Conservation (phyloP, 148 eudicot species). For the Cornus suecica region DNA sequence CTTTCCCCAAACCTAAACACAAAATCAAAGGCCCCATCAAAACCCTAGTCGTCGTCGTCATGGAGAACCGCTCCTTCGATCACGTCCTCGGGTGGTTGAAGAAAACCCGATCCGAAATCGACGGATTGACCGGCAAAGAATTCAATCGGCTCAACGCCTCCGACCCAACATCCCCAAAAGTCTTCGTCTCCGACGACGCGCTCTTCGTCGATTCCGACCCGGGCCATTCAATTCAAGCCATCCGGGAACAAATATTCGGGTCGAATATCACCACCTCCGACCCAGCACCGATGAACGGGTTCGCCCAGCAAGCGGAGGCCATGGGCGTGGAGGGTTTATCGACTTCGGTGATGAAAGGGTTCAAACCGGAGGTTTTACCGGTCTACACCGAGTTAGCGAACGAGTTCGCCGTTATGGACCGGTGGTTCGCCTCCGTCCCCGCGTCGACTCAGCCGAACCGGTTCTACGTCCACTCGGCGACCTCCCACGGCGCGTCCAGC, state of each 20-base stretch:
- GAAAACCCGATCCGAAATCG: slow-evolving; percentile 73
- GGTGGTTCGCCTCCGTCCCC: slow-evolving; percentile 98
- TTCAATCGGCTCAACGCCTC: slow-evolving; percentile 62
- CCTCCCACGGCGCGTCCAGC: slow-evolving; percentile 92
- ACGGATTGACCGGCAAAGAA: slow-evolving; percentile 76
- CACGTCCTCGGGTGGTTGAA: slow-evolving; percentile 92
- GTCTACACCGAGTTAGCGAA: slow-evolving; percentile 72
- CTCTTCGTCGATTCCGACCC: slow-evolving; percentile 80
- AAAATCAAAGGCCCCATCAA: slow-evolving; percentile 67
- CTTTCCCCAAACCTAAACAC: slow-evolving; percentile 24
- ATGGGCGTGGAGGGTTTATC: slow-evolving; percentile 54
- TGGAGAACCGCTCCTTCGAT: slow-evolving; percentile 97
- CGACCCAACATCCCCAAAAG: slow-evolving; percentile 48
- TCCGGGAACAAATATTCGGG: slow-evolving; percentile 88
- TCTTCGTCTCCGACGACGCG: slow-evolving; percentile 61
- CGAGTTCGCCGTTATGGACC: slow-evolving; percentile 79
- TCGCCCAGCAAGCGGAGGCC: slow-evolving; percentile 68
- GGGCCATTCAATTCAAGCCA: slow-evolving; percentile 96
- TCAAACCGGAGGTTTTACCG: slow-evolving; percentile 63
- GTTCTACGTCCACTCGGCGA: slow-evolving; percentile 90
- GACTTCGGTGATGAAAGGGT: slow-evolving; percentile 78
- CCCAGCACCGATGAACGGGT: slow-evolving; percentile 98
- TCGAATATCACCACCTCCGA: slow-evolving; percentile 24
- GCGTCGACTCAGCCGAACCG: slow-evolving; percentile 99
- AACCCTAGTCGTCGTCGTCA: slow-evolving; percentile 76